Conservation (phyloP, 176 grass and related monocot species). For the Aegilops speltoides region DNA sequence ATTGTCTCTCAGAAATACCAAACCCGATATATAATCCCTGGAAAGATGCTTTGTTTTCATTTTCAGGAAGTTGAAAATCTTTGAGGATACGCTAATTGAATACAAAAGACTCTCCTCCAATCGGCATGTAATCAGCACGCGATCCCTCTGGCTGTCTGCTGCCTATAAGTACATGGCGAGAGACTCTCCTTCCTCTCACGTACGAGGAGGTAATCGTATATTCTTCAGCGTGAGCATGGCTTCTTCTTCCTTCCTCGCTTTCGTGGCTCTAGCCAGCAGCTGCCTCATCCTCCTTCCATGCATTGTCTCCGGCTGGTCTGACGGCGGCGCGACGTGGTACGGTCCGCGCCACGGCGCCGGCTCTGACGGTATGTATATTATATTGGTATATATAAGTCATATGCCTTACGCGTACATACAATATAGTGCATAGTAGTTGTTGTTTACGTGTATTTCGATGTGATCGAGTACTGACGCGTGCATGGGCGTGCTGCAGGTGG, state of each 20-base stretch:
- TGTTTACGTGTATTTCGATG: too few species aligned
- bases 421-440: too few species aligned
- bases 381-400: too few species aligned
- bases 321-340: neutral
- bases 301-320: neutral
- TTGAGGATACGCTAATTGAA: too few species aligned
- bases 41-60: too few species aligned
- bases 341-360: neutral
- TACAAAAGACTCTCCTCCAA: too few species aligned
- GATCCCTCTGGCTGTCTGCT: neutral
- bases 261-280: neutral
- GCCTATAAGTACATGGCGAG: neutral
- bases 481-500: constrained; percentile 38
- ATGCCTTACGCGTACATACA: neutral
- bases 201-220: too few species aligned
- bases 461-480: neutral
- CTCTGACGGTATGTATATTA: neutral
- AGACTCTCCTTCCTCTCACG: neutral
- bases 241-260: neutral
- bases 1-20: too few species aligned
- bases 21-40: too few species aligned
- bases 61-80: too few species aligned
- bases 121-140: too few species aligned
- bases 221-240: neutral
- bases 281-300: neutral